phyloP scores from a whole-genome alignment of 805 yeast genomes.

The Tetrapisispora fleetii region DNA sequence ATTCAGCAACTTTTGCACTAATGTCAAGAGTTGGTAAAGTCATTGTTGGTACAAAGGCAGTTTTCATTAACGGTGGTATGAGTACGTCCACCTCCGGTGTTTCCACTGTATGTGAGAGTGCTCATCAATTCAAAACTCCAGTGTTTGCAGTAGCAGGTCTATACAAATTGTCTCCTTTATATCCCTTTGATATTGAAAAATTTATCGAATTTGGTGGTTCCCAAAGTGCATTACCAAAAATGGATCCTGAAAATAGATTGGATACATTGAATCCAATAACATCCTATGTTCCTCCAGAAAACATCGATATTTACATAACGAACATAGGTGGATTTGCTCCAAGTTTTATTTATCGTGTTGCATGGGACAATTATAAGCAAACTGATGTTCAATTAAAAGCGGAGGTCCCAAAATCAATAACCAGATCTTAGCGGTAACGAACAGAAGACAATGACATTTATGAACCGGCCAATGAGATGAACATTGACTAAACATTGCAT shows the following conservation, averaged over 20 bases:
- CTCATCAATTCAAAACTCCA: slow-evolving; percentile 91
- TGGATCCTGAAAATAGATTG: slow-evolving; percentile 49
- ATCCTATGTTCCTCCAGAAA: slow-evolving; percentile 89
- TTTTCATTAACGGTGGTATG: slow-evolving; percentile 94
- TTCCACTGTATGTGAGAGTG: slow-evolving; percentile 89
- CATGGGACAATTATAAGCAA: slow-evolving; percentile 83
- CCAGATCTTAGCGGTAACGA: neutral
- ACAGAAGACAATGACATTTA: neutral
- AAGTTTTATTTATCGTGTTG: slow-evolving; percentile 88
- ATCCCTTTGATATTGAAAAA: slow-evolving; percentile 79
- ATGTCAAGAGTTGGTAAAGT: slow-evolving; percentile 98
- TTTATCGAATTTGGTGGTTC: slow-evolving; percentile 88
- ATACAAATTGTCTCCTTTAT: slow-evolving; percentile 84
- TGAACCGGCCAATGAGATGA: neutral
- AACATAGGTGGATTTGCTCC: slow-evolving; percentile 97
- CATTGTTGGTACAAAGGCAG: slow-evolving; percentile 82
- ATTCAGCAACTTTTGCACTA: slow-evolving; percentile 83
- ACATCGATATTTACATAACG: slow-evolving; percentile 87
- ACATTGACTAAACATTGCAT: slow-evolving; percentile 2
- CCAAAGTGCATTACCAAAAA: slow-evolving; percentile 34
- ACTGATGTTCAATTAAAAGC: slow-evolving; percentile 62
- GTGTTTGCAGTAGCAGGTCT: slow-evolving; percentile 92
- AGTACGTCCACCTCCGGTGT: slow-evolving; percentile 82
- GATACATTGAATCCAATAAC: slow-evolving; percentile 66
- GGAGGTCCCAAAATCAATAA: neutral